Percentiles rank a stretch among this genome's conserved stretches.
Conservation (phyloP, 495 filamentous ascomycete species). For the Penicillium ochrochloron region DNA sequence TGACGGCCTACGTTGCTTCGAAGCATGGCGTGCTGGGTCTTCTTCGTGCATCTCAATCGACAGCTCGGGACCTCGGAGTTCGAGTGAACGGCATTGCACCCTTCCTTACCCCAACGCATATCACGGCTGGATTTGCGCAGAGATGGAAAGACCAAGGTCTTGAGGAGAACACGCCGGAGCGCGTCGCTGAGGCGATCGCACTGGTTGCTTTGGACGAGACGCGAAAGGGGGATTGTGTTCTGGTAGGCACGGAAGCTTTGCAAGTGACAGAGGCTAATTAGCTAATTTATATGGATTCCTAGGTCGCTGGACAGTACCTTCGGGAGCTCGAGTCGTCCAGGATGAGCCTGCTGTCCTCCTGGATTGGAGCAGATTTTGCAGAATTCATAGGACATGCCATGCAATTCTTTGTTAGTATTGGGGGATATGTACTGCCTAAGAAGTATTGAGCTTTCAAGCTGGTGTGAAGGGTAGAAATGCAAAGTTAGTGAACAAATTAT, state of each 20-base stretch:
- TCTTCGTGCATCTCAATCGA: constrained; percentile 31
- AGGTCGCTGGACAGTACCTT: constrained; percentile 36
- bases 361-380: constrained; percentile 34
- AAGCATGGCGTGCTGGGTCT: constrained; percentile 40
- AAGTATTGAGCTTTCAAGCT: constrained; percentile 1
- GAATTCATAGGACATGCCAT: constrained; percentile 32
- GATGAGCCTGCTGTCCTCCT: constrained; percentile 23
- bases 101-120: constrained; percentile 37
- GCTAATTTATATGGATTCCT: background rate
- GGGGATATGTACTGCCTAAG: constrained; percentile 37
- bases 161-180: constrained; percentile 29
- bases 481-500: background rate
- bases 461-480: background rate
- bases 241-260: too few relatives aligned
- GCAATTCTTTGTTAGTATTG: constrained; percentile 36
- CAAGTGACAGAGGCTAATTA: too few relatives aligned
- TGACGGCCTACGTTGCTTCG: constrained; percentile 37
- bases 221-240: constrained; percentile 23
- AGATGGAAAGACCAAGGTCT: constrained; percentile 30
- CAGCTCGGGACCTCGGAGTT: constrained; percentile 26
- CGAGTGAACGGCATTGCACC: constrained; percentile 36
- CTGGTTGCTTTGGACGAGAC: constrained; percentile 22
- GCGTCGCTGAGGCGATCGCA: constrained; percentile 32
- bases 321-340: constrained; percentile 34
- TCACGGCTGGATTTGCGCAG: constrained; percentile 28